phyloP scores from a whole-genome alignment of 768 basidiomycete genomes.

The Pleurotus tuoliensis region DNA sequence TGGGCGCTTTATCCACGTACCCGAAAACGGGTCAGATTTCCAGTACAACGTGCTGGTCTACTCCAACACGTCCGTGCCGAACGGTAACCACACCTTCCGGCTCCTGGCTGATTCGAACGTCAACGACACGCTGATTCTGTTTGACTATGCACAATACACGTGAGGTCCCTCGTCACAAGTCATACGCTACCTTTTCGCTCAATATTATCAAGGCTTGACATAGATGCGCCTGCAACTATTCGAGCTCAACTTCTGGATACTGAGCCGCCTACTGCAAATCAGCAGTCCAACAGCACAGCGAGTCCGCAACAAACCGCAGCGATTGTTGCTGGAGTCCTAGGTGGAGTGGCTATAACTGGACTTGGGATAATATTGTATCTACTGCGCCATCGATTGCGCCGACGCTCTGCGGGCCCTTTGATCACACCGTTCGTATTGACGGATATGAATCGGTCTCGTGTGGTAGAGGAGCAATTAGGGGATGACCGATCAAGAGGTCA shows the following conservation, averaged over 20 bases:
- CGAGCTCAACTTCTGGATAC: not conserved
- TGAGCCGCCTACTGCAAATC: not conserved
- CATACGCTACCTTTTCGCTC: too few relatives aligned
- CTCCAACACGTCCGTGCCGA: not conserved
- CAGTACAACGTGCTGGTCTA: conserved; percentile 1
- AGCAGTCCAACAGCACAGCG: not conserved
- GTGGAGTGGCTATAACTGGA: not conserved
- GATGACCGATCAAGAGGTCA: not conserved
- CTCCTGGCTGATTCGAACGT: not conserved
- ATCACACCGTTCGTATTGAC: not conserved
- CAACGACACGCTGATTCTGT: not conserved
- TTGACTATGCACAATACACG: conserved; percentile 6
- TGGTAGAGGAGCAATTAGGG: too few relatives aligned
- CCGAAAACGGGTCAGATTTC: not conserved
- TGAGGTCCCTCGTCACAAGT: not conserved
- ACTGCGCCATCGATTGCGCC: conserved; percentile 1
- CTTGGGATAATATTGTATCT: conserved; percentile 1
- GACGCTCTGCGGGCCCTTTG: not conserved
- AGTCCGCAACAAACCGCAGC: not conserved
- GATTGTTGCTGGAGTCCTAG: conserved; percentile 1
- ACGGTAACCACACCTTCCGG: not conserved
- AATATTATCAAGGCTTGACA: not conserved
- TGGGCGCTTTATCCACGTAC: not conserved
- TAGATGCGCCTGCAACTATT: not conserved
- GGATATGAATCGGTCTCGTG: not conserved